Base-by-base conservation (phyloP, 2,329 filamentous ascomycete genomes). In the Microdochium nivale region DNA sequence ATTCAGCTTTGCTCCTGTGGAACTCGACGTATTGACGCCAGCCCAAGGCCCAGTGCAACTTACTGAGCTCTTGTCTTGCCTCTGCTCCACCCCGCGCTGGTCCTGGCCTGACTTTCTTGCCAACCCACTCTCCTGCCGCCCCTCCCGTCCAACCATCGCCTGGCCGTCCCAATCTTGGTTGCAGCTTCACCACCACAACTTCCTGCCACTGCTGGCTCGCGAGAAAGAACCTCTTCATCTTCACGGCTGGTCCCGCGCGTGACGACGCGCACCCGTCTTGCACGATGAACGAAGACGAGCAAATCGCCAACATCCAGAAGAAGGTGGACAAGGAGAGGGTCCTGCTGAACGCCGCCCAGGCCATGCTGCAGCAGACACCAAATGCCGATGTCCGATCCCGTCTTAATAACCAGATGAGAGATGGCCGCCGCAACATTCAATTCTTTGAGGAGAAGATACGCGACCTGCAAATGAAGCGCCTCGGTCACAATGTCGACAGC, bases 261-360 rank as follows among this genome's bases (percentile, higher is more conserved):
- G 64, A 65, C 61, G 60, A 64, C 62, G 64, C 64, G 65, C 66
- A 61, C 53, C 62, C 59, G 61, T 59, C 66, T 65, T 68, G 70
- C 71, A 74, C 67, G 67, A 84, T 84, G 78, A 80, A 78, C 67
- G 80, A 84, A 66, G 79, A 84, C 56, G 78, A 84, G 62, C 76
- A 79, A 60, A 77, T 84, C 71, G 83, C 83, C 72, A 87, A 90
- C 70, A 90, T 99, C 74, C 84, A 87, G 74, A 87, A 86, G 76
- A 97, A 99, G 86, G 97, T 99, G 71, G 90, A 96, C 78, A 86
- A 92, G 69, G 94, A 99, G 74, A 92, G 91, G 78, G 88, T 87
- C 63, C 84, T 97, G 65, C 94, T 99, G 77, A 88, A 88, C 70
- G 92, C 90, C 63, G 92, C 92, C 60, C 94, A 89, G 72, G 83